A percentile compares a stretch with the other conserved stretches of the same genome.
These are phyloP conservation scores for Monosporascus cannonballus DNA, from an alignment of 2,329 filamentous ascomycete species.

Conservation along the genomic window DNA sequence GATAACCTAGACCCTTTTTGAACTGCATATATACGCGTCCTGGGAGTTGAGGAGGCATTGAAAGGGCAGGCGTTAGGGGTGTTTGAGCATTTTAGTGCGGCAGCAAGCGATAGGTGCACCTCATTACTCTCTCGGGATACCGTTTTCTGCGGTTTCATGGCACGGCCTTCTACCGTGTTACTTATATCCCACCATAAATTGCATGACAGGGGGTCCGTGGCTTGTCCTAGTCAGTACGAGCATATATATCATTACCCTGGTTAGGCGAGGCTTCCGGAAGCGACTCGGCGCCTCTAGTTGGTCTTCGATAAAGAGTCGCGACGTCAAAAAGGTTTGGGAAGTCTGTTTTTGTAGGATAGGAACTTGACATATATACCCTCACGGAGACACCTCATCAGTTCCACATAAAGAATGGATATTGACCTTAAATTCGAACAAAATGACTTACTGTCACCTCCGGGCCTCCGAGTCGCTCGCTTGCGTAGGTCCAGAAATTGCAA, in stretches of 20 bases:
- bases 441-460: too few relatives aligned
- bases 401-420: too few relatives aligned
- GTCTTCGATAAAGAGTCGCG: too few relatives aligned
- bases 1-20: slow-evolving; percentile 10
- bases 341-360: too few relatives aligned
- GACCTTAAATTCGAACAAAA: too few relatives aligned
- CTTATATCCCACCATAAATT: not conserved
- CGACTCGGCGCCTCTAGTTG: not conserved
- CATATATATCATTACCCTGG: too few relatives aligned
- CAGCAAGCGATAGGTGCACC: not conserved
- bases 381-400: too few relatives aligned
- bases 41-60: not conserved
- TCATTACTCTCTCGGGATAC: not conserved
- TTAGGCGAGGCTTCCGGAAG: not conserved
- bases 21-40: not conserved
- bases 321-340: too few relatives aligned
- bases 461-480: too few relatives aligned
- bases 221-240: not conserved
- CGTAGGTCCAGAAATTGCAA: too few relatives aligned
- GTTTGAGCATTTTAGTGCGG: not conserved
- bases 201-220: not conserved
- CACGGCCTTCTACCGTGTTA: not conserved
- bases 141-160: not conserved
- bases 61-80: not conserved
- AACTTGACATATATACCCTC: too few relatives aligned